Evolutionary conservation across 192 early-diverging fungal species (phyloP).

Genomic region (Backusella macrospora): DNA sequence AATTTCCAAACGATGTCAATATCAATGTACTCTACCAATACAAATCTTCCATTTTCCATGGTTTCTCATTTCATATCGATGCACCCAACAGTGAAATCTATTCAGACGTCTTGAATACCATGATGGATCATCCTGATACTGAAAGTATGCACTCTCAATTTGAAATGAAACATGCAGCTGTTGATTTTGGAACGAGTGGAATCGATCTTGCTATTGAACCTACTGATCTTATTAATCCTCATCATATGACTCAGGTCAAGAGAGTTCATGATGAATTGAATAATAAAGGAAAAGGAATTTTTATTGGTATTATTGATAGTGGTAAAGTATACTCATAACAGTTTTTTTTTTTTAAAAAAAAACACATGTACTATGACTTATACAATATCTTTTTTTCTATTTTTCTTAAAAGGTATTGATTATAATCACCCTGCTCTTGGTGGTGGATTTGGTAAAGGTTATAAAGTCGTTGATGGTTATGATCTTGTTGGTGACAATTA

Average conservation of each 20-base stretch:
- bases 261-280: conserved; percentile 49
- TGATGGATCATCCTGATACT: not conserved
- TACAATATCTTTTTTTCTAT: too few relatives aligned
- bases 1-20: not conserved
- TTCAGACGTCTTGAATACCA: not conserved
- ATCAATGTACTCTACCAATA: not conserved
- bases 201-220: not conserved
- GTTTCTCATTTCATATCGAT: not conserved
- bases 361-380: too few relatives aligned
- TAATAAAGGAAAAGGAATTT: conserved; percentile 63
- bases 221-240: not conserved
- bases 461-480: conserved; percentile 59
- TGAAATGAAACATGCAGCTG: not conserved
- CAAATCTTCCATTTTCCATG: not conserved
- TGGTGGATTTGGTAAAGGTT: conserved; percentile 60
- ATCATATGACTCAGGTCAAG: conserved; percentile 51
- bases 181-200: not conserved
- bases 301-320: conserved; percentile 67
- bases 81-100: not conserved
- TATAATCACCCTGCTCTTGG: conserved; percentile 69
- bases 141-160: not conserved
- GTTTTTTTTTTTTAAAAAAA: not conserved
- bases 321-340: conserved; percentile 37
- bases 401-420: too few relatives aligned
- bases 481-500: conserved; percentile 70